A percentile compares a stretch with the other conserved stretches of the same genome.
Conservation (phyloP, 352 stramenopile genomes). For the Phytophthora tentaculata region DNA sequence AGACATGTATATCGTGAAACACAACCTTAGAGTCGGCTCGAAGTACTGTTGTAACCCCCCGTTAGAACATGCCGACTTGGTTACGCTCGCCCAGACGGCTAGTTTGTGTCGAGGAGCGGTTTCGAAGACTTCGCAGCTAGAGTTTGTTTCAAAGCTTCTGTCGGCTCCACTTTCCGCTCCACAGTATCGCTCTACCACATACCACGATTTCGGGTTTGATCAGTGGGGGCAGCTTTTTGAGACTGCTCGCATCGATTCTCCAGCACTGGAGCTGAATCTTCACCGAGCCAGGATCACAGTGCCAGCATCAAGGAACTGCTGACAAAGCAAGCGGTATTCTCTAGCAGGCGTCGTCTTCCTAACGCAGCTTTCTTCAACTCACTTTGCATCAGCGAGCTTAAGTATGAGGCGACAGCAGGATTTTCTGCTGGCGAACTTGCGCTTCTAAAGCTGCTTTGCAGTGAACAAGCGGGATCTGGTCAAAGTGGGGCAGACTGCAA, state of each 20-base stretch:
- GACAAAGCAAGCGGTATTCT: neutral
- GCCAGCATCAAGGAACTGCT: neutral
- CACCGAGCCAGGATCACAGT: neutral
- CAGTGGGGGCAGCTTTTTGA: neutral
- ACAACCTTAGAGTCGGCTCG: neutral
- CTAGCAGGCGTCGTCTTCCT: neutral
- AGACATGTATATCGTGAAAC: neutral
- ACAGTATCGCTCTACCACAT: neutral
- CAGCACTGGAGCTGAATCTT: neutral
- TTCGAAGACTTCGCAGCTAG: neutral
- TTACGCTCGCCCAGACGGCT: neutral
- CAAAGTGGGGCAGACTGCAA: neutral
- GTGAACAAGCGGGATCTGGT: neutral
- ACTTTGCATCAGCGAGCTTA: neutral
- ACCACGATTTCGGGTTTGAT: neutral
- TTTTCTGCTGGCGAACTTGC: neutral
- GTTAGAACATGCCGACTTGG: neutral
- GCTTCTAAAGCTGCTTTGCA: neutral
- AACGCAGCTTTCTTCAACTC: slow-evolving; percentile 6
- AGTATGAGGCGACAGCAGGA: neutral
- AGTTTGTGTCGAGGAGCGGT: neutral
- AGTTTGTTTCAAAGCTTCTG: neutral
- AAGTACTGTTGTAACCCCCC: neutral
- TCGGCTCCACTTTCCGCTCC: neutral
- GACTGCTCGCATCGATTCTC: neutral